A percentile compares a stretch with the other conserved stretches of the same genome.
Conservation (phyloP, 2,329 filamentous ascomycete species). For the Fusarium heterosporum region DNA sequence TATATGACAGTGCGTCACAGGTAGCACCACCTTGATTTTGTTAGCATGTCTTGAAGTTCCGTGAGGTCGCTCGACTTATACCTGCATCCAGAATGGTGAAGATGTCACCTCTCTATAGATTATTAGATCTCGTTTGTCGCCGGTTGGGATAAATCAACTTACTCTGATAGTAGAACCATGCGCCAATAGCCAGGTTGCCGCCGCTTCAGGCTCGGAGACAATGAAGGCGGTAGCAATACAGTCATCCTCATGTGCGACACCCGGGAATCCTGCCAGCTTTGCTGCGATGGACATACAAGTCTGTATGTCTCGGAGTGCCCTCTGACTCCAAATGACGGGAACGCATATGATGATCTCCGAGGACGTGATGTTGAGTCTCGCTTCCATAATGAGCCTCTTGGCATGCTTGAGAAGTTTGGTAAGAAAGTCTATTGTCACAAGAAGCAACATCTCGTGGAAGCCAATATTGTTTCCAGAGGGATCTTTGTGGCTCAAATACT, state of each 20-base stretch:
- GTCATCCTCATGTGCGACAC: not conserved
- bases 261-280: not conserved
- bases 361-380: not conserved
- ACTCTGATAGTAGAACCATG: not conserved
- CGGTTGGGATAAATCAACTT: no score
- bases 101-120: not conserved
- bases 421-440: slow-evolving; percentile 1
- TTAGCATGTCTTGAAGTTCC: not conserved
- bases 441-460: not conserved
- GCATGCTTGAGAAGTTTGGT: not conserved
- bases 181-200: not conserved
- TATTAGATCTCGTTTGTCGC: not conserved
- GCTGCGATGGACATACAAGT: not conserved
- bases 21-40: slow-evolving; percentile 3
- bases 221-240: slow-evolving; percentile 10
- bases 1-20: not conserved
- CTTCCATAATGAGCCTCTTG: not conserved
- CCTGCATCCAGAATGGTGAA: slow-evolving; percentile 10
- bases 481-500: not conserved
- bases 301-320: slow-evolving; percentile 9
- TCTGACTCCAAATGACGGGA: slow-evolving; percentile 1
- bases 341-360: slow-evolving; percentile 12
- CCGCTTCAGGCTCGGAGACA: slow-evolving; percentile 18
- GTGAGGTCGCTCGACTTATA: not conserved
- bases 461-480: not conserved